Evolutionary conservation across 2,329 filamentous ascomycete genomes (phyloP).

Genomic region (Fonsecaea erecta): DNA sequence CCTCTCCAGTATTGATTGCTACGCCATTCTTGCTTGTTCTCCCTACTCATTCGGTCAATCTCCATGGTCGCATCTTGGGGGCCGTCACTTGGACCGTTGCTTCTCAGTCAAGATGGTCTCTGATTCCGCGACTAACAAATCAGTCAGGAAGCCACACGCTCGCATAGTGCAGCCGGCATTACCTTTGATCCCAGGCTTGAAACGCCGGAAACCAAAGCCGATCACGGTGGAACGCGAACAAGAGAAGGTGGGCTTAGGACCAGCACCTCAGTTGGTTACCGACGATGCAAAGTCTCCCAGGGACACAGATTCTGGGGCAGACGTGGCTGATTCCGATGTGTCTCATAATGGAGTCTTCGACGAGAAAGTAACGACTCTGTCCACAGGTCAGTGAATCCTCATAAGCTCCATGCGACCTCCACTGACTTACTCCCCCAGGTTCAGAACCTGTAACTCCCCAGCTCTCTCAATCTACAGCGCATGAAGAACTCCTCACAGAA

Average conservation of each 20-base stretch:
- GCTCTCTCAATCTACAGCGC: background rate
- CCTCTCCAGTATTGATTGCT: conserved; percentile 11
- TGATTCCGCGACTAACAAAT: conserved; percentile 12
- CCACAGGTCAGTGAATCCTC: conserved; percentile 13
- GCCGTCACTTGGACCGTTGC: conserved; percentile 15
- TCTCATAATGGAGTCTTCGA: background rate
- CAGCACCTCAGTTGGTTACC: background rate
- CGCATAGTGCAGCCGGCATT: conserved; percentile 30
- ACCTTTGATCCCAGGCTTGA: conserved; percentile 12
- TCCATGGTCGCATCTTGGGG: conserved; percentile 24
- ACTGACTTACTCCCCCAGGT: conserved; percentile 14
- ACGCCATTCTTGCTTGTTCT: background rate
- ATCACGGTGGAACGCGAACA: conserved; percentile 8
- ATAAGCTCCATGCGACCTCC: background rate
- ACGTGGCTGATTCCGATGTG: background rate
- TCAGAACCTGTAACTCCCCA: conserved; percentile 12
- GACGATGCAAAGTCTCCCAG: conserved; percentile 1
- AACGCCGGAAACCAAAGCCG: conserved; percentile 11
- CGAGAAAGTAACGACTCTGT: conserved; percentile 9
- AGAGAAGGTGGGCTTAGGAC: conserved; percentile 5
- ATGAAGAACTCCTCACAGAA: conserved; percentile 11
- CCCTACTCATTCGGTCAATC: conserved; percentile 2
- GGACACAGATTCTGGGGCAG: conserved; percentile 1
- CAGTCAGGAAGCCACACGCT: conserved; percentile 2
- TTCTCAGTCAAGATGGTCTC: conserved; percentile 21